Percentiles rank a stretch among this genome's conserved stretches.
Evolutionary conservation across 495 filamentous ascomycete genomes (phyloP).

Genomic region (Podospora pseudopauciseta): DNA sequence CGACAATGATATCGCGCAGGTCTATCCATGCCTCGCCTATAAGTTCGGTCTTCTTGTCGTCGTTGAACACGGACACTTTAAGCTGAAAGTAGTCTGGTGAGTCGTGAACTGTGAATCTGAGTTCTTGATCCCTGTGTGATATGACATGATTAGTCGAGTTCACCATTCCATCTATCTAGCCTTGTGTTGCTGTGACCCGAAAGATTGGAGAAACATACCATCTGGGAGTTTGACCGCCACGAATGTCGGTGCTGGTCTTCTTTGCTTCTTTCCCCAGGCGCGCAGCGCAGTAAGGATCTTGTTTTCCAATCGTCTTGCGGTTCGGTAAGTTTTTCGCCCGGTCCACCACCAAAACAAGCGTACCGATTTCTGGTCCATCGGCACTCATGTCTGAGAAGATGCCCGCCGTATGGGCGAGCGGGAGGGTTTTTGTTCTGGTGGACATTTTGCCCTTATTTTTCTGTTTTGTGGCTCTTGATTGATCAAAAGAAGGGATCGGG

Average conservation of each 20-base stretch:
- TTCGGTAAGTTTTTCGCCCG: conserved; percentile 95
- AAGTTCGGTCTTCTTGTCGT: conserved; percentile 92
- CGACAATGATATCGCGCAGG: conserved; percentile 73
- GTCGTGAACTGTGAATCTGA: conserved; percentile 93
- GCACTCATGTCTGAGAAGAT: conserved; percentile 95
- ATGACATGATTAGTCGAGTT: conserved; percentile 14
- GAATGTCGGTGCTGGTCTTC: conserved; percentile 90
- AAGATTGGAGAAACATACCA: conserved; percentile 58
- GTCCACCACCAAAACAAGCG: conserved; percentile 86
- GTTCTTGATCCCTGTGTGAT: conserved; percentile 81
- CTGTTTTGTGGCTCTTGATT: not conserved
- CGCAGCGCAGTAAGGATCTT: conserved; percentile 95
- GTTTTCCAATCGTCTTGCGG: conserved; percentile 93
- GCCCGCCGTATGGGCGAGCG: conserved; percentile 73
- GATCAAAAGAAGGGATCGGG: not conserved
- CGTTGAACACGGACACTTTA: conserved; percentile 94
- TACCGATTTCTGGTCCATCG: conserved; percentile 92
- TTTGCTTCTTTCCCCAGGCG: conserved; percentile 95
- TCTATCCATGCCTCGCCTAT: conserved; percentile 92
- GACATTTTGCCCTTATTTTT: conserved; percentile 35
- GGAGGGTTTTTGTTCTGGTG: conserved; percentile 42
- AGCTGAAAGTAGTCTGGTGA: conserved; percentile 92
- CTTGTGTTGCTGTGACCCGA: conserved; percentile 5
- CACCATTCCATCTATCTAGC: not conserved
- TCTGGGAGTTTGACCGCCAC: conserved; percentile 91